These are phyloP conservation scores for Eutrema yunnanense DNA, from an alignment of 345 rosid genomes.

Conservation along the genomic window DNA sequence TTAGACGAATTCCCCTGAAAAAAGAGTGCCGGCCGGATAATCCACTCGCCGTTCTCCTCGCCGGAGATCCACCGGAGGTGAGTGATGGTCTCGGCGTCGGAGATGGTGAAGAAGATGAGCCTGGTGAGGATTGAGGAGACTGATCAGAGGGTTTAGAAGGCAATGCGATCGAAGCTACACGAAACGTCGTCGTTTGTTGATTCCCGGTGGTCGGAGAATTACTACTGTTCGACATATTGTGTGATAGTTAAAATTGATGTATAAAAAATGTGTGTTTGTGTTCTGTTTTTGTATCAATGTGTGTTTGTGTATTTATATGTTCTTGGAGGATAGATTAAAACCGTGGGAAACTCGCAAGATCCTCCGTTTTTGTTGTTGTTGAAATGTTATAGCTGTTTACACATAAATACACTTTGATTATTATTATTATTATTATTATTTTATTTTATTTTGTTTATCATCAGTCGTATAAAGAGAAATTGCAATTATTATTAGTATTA, in stretches of 20 bases:
- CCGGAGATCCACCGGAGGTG: constrained; percentile 9
- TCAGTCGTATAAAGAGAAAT: background rate
- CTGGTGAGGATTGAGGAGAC: constrained; percentile 17
- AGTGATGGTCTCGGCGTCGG: constrained; percentile 8
- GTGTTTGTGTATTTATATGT: background rate
- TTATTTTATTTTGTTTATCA: background rate
- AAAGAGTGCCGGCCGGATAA: constrained; percentile 36
- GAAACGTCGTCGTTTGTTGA: constrained; percentile 7
- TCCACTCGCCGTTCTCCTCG: constrained; percentile 3
- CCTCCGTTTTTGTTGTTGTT: constrained; percentile 12
- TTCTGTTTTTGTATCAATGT: background rate
- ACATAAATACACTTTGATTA: background rate
- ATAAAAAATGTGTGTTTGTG: background rate
- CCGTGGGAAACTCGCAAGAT: constrained; percentile 23
- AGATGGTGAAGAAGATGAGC: constrained; percentile 18
- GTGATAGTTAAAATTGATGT: background rate
- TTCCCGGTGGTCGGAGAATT: constrained; percentile 7
- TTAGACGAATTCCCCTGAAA: constrained; percentile 52
- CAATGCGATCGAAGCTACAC: constrained; percentile 13
- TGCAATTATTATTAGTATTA: background rate
- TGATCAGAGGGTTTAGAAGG: constrained; percentile 5
- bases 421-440: too few species aligned
- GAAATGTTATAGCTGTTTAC: constrained; percentile 13
- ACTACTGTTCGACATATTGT: constrained; percentile 19
- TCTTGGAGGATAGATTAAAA: background rate